Conservation (phyloP, 2,329 filamentous ascomycete genomes). For the Neofusicoccum parvum region DNA sequence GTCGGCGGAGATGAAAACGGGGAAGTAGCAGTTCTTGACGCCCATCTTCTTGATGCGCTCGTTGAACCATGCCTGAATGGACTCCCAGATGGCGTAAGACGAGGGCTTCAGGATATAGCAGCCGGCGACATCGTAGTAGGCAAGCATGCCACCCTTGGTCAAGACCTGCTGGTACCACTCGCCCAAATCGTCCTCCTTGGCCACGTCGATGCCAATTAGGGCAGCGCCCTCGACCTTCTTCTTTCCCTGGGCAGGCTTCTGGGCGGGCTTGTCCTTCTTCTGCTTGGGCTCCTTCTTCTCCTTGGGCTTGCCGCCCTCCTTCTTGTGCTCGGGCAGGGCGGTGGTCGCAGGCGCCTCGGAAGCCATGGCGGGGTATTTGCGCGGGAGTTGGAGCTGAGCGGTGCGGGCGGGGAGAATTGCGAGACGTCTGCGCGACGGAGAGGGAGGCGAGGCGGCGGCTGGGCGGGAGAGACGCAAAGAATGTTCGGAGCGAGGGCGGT, state of each 20-base stretch:
- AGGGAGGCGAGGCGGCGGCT: conserved; percentile 1
- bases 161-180: conserved; percentile 98
- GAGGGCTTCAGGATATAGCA: conserved; percentile 82
- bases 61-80: conserved; percentile 62
- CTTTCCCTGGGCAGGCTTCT: conserved; percentile 42
- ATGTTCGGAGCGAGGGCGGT: conserved; percentile 9
- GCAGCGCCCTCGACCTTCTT: conserved; percentile 60
- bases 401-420: not conserved
- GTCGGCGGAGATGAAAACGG: conserved; percentile 90
- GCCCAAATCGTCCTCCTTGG: conserved; percentile 84
- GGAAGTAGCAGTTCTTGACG: conserved; percentile 95
- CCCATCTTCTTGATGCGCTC: conserved; percentile 82
- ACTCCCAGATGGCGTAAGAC: conserved; percentile 69
- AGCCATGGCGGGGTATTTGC: conserved; percentile 19
- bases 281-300: conserved; percentile 25
- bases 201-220: conserved; percentile 83
- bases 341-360: conserved; percentile 15
- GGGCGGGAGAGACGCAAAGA: not conserved
- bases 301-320: conserved; percentile 20
- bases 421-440: not conserved
- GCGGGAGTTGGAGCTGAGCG: not conserved
- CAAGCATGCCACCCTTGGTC: conserved; percentile 94
- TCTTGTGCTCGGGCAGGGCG: conserved; percentile 21
- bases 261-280: conserved; percentile 23
- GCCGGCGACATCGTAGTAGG: conserved; percentile 97